phyloP scores from a whole-genome alignment of 179 eudicot species.

The Silene coronaria region DNA sequence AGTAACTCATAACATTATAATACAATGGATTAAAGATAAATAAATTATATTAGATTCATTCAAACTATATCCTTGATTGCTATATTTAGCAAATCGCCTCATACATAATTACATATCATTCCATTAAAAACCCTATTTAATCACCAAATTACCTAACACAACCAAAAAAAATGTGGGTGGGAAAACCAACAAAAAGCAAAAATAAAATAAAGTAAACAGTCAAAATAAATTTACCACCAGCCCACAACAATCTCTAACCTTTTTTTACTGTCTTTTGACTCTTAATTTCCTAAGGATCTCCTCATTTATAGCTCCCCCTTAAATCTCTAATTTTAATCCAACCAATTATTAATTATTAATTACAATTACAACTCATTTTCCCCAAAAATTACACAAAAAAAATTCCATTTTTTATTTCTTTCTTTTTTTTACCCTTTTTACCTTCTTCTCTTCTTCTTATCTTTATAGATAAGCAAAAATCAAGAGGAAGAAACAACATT shows the following conservation, averaged over 20 bases:
- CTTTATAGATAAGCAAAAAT: neutral
- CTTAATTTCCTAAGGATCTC: conserved; percentile 24
- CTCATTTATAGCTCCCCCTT: conserved; percentile 18
- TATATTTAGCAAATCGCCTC: neutral
- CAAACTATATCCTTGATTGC: neutral
- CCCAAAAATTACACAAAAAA: conserved; percentile 29
- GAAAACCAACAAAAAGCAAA: neutral
- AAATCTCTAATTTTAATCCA: conserved; percentile 20
- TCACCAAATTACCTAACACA: conserved; percentile 1
- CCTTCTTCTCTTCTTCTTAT: conserved; percentile 21
- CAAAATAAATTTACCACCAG: neutral
- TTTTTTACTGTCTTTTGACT: conserved; percentile 29
- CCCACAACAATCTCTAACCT: conserved; percentile 7
- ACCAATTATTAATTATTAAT: neutral
- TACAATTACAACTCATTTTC: conserved; percentile 26
- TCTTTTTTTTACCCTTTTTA: neutral
- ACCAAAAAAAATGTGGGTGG: neutral
- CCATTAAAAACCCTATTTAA: neutral
- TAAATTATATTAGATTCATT: neutral
- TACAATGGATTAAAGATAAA: neutral
- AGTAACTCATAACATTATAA: neutral
- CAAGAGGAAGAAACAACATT: conserved; percentile 13
- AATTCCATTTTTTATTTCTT: conserved; percentile 12
- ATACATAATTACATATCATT: neutral
- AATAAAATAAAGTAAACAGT: neutral